phyloP scores from a whole-genome alignment of 768 basidiomycete species.

The Suillus subalutaceus region DNA sequence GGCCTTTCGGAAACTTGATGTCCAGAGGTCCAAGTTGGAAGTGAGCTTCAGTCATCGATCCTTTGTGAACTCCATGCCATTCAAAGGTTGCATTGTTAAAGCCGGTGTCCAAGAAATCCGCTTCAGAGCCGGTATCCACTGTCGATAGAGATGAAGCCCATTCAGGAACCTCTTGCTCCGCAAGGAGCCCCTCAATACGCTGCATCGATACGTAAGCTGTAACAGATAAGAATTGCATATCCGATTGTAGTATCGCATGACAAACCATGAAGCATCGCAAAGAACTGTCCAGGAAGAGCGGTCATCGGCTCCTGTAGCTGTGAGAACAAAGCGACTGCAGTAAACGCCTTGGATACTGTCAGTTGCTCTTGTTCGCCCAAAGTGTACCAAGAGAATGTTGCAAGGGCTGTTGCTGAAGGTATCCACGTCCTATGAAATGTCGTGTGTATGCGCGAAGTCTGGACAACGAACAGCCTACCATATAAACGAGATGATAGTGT shows the following conservation, averaged over 20 bases:
- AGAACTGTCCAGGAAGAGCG: conserved; percentile 61
- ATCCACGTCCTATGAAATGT: conserved; percentile 62
- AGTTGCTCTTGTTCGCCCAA: conserved; percentile 63
- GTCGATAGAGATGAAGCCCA: conserved; percentile 73
- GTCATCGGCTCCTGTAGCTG: conserved; percentile 73
- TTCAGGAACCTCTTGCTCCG: conserved; percentile 74
- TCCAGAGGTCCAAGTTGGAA: conserved; percentile 63
- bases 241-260: conserved; percentile 1
- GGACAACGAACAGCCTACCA: conserved; percentile 43
- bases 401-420: conserved; percentile 67
- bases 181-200: conserved; percentile 73
- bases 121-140: conserved; percentile 11
- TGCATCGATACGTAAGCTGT: conserved; percentile 79
- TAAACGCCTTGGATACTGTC: conserved; percentile 82
- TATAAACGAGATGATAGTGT: conserved; percentile 67
- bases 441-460: conserved; percentile 10
- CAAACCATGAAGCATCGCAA: conserved; percentile 64
- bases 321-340: conserved; percentile 75
- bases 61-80: conserved; percentile 49
- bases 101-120: conserved; percentile 40
- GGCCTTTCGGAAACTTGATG: conserved; percentile 58
- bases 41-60: conserved; percentile 32
- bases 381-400: conserved; percentile 68
- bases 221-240: conserved; percentile 10
- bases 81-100: conserved; percentile 58